Evolutionary conservation across 441 rosid genomes (phyloP), one percentile per base, ranked within the genome.

Genomic region (Omphalea diandra): DNA sequence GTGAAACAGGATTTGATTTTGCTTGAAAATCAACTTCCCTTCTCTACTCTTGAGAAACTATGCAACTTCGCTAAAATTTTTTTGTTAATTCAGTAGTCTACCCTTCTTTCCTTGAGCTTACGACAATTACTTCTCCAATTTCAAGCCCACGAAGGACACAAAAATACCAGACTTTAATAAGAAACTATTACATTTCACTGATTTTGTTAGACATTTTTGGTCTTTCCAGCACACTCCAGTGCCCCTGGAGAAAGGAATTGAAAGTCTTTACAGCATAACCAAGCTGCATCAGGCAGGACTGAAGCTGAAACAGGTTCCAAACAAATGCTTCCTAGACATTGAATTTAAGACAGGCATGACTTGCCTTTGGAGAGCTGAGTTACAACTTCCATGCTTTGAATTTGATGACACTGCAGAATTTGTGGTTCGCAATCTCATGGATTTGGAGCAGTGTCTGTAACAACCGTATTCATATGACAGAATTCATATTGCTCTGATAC

Each of bases 361-460:
- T 20, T 31, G 72, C 44, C 3, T 57, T 22, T 44, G 9, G 32
- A 60, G 38, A 56, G 20, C 72, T 4, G 56, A 56, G 54, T 67
- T 81, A 3, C 17, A 70, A 24, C 36, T 81, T 9, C 79, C 84
- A 1, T 14, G 53, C 43, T 54, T 81, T 31, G 35, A 40, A 18
- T 20, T 77, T 7, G 63, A 72, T 15, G 81, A 72, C 38, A 38
- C 59, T 9, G 73, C 75, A 0, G 81, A 81, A 50, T 53, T 49
- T 6, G 46, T 73, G 10, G 66, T 74, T 2, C 71, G 81, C 27
- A 78, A 78, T 72, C 59, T 78, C 32, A 75, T 78, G 63, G 82
- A 78, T 4, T 62, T 74, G 3, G 82, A 78, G 44, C 82, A 78
- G 18, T 78, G 82, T 11, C 83, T n/a, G n/a, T n/a, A n/a, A n/a